Base-by-base conservation (phyloP, 495 filamentous ascomycete genomes). In the Podospora australis region DNA sequence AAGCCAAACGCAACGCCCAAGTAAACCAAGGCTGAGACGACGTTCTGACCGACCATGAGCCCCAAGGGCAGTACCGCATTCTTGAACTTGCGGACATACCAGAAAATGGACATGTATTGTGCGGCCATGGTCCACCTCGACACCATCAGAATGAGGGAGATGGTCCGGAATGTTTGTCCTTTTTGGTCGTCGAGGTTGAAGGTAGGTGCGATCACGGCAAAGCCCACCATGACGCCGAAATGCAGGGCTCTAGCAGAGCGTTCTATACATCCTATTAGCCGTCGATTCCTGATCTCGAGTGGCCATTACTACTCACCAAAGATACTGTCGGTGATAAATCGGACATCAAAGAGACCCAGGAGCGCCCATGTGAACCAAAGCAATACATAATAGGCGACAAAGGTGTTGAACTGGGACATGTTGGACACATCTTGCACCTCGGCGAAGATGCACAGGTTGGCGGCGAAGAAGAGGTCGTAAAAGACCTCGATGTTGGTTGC, bases 291-390 rank as follows among this genome's bases (percentile, higher is more conserved):
- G n/a, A 7, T 6, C 0, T 14, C 30, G 30, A 34, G 6, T 4
- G 4, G 30, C 13, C n/a, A 10, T 10, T 10, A 34, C 13, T 19
- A 42, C 39, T 23, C 25, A 42, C 39, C 39, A 54, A 84, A 80
- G 42, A 86, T 63, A 17, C 74, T 80, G 57, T 88, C 83, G 25
- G 74, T 66, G 6, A 77, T 73, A 61, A 86, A 87, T 1, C 84
- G 75, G 25, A 87, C 73, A 58, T 88, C 84, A 55, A 78, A 81
- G 8, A 87, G 66, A n/a, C 75, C 77, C 21, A 83, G 76, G 56
- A 82, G 77, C 23, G 81, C 69, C 83, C 84, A 88, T 32, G 78
- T 85, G 53, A 84, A 80, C 83, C 84, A 88, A 0, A 88, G 72
- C 22, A 86, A 70, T 28, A 71, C 70, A 45, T 85, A 80, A 56